A percentile compares a stretch with the other conserved stretches of the same genome.
Conservation (phyloP, 108 stramenopile species). For the Schizochytrium sp. region DNA sequence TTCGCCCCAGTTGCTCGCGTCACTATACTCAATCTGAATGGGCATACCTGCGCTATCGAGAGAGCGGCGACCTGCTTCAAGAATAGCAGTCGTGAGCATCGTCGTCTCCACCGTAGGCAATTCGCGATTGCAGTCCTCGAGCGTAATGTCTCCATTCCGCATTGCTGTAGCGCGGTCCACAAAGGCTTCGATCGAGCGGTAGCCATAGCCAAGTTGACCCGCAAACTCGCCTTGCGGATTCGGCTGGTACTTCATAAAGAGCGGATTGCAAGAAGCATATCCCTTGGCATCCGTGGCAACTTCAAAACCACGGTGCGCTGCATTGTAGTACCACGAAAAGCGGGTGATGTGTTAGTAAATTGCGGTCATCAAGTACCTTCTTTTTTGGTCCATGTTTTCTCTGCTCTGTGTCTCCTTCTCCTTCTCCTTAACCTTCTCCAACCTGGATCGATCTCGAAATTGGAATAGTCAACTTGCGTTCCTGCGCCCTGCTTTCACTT, state of each 20-base stretch:
- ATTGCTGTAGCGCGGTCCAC: conserved; percentile 55
- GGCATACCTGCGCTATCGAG: conserved; percentile 73
- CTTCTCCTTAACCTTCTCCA: too few relatives aligned
- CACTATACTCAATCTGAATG: conserved; percentile 76
- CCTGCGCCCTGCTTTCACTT: neutral
- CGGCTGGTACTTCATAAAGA: conserved; percentile 99
- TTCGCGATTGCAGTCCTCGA: conserved; percentile 68
- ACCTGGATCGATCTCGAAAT: too few relatives aligned
- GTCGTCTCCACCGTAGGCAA: conserved; percentile 87
- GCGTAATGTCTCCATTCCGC: conserved; percentile 51
- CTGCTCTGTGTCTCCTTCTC: too few relatives aligned
- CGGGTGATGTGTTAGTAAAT: neutral
- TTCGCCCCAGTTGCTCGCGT: conserved; percentile 19
- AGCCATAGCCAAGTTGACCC: conserved; percentile 92
- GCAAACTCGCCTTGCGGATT: conserved; percentile 78
- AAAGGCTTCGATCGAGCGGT: conserved; percentile 80
- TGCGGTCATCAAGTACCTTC: neutral
- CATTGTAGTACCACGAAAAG: neutral
- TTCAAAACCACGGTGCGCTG: conserved; percentile 88
- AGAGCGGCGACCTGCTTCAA: conserved; percentile 86
- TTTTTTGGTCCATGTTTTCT: neutral
- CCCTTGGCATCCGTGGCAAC: conserved; percentile 70
- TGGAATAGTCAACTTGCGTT: too few relatives aligned
- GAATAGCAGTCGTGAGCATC: conserved; percentile 88
- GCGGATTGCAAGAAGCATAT: conserved; percentile 86